These are phyloP conservation scores for Glycine latifolia DNA, from an alignment of 306 rosid genomes.

Conservation along the genomic window DNA sequence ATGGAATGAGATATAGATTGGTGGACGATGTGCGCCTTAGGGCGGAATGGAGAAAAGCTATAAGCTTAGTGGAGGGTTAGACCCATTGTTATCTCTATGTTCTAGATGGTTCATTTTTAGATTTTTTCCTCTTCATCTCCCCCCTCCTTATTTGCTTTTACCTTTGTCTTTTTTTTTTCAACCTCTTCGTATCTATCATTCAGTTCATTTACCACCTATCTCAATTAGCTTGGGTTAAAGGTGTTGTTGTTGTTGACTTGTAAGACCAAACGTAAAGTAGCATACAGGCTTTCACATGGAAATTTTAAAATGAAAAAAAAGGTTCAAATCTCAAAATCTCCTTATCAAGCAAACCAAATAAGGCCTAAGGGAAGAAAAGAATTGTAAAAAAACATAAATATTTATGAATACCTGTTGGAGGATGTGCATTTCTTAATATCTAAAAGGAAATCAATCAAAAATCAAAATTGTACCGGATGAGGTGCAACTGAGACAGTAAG, in stretches of 20 bases:
- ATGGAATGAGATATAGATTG: no score
- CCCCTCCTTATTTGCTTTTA: no score
- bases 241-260: neutral
- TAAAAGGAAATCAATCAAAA: slow-evolving; percentile 41
- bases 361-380: neutral
- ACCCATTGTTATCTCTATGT: no score
- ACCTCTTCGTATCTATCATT: no score
- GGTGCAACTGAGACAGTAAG: slow-evolving; percentile 98
- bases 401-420: slow-evolving; percentile 18
- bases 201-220: no score
- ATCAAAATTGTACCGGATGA: slow-evolving; percentile 79
- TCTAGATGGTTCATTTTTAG: no score
- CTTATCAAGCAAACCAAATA: slow-evolving; percentile 25
- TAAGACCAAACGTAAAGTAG: neutral
- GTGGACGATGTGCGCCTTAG: no score
- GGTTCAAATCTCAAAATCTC: slow-evolving; percentile 17
- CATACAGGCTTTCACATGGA: neutral
- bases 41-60: no score
- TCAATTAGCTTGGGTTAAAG: no score
- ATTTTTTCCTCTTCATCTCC: no score
- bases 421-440: slow-evolving; percentile 24
- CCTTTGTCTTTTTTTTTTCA: no score
- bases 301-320: slow-evolving; percentile 8
- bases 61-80: no score
- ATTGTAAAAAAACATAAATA: slow-evolving; percentile 28